Evolutionary conservation across 2,329 filamentous ascomycete species (phyloP), one percentile per base, ranked within the genome.

Genomic region (Tricladium varicosporioides): DNA sequence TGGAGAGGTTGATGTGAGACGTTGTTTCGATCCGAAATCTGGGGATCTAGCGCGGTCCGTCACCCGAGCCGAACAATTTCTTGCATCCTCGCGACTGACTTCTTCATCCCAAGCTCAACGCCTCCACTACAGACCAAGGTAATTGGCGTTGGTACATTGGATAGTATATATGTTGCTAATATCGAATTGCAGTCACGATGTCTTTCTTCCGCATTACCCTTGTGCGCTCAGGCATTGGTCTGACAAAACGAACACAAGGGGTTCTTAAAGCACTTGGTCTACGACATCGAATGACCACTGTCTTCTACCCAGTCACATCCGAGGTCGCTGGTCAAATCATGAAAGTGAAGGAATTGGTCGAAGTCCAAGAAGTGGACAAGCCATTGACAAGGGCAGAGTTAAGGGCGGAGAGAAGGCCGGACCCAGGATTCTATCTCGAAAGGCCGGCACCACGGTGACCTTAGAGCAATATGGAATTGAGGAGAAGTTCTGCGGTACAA

Each of bases 171-270:
- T n/a, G 15, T 11, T 14, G 13, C 31, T 36, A 51, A 15, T 46
- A 43, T n/a, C 8, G 22, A n/a, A 14, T 15, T 51, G 54, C 48
- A 59, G 54, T 36, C 54, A 69, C 57, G 63, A 85, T 85, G 81
- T 74, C 80, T 36, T 89, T 80, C 76, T 91, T 91, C 76, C 84
- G 85, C 65, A 87, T 91, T 71, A 89, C 86, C 52, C 82, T 90
- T 59, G 77, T 88, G 66, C 85, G 87, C 69, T 88, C 85, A 58
- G 84, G 85, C 65, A 91, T 91, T 68, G 87, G 87, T 62, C 80
- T 91, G 48, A 86, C 87, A 7, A 75, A 78, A 57, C 83, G 85
- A 68, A 81, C 80, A 48, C 78, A 80, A 68, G 86, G 85, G 61
- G 85, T 89, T 22, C 81, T 91, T 57, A 80, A 84, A 70, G 85